phyloP scores from a whole-genome alignment of 495 filamentous ascomycete genomes.

The Alectoria sarmentosa region DNA sequence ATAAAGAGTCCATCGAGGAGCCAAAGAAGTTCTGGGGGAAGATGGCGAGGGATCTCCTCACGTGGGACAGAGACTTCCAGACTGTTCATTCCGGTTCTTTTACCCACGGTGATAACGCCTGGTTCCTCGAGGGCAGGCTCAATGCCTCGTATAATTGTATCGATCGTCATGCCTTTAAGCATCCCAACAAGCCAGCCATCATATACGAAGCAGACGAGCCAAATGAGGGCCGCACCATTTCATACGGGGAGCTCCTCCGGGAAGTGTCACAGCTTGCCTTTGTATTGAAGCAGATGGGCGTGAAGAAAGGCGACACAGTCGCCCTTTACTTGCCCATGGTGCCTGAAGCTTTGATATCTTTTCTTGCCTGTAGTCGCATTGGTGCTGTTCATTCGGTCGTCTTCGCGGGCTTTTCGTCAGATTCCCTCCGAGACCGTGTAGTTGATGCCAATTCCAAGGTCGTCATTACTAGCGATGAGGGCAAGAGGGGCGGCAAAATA shows the following conservation, averaged over 20 bases:
- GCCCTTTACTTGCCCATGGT: constrained; percentile 99
- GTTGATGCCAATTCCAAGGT: constrained; percentile 83
- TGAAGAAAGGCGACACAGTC: constrained; percentile 95
- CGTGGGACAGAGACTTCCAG: constrained; percentile 87
- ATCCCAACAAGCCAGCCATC: constrained; percentile 88
- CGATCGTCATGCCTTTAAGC: constrained; percentile 88
- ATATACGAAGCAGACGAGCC: constrained; percentile 98
- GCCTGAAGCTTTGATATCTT: constrained; percentile 84
- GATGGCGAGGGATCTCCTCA: constrained; percentile 79
- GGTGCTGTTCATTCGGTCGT: constrained; percentile 97
- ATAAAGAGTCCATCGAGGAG: constrained; percentile 91
- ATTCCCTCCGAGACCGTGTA: constrained; percentile 93
- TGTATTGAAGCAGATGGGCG: constrained; percentile 87
- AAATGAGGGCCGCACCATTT: constrained; percentile 77
- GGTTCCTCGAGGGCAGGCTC: constrained; percentile 90
- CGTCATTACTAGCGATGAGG: constrained; percentile 95
- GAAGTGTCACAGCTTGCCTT: constrained; percentile 83
- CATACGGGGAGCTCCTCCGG: constrained; percentile 88
- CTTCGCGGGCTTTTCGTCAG: constrained; percentile 96
- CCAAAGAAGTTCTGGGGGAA: constrained; percentile 88
- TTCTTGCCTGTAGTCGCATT: constrained; percentile 87
- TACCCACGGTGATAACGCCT: constrained; percentile 74
- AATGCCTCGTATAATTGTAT: constrained; percentile 98
- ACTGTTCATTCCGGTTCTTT: constrained; percentile 79
- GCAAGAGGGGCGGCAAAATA: constrained; percentile 93